These are phyloP conservation scores for Diaporthe australafricana DNA, from an alignment of 2,329 filamentous ascomycete genomes.

Conservation along the genomic window DNA sequence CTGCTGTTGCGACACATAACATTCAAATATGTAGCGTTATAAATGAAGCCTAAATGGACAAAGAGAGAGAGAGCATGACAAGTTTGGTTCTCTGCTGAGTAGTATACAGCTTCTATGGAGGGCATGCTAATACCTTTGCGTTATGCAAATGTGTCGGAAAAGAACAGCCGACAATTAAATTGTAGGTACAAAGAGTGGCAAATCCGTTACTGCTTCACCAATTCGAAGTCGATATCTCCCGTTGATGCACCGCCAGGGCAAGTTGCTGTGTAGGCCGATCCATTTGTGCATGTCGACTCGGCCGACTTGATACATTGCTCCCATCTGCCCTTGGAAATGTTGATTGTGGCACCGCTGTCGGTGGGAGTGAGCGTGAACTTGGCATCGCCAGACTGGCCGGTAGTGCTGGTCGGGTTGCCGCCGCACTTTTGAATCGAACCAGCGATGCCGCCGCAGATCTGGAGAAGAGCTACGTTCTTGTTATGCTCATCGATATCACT, in stretches of 20 bases:
- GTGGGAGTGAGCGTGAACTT: slow-evolving; percentile 59
- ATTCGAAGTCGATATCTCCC: slow-evolving; percentile 57
- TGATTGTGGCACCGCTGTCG: slow-evolving; percentile 59
- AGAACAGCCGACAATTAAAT: neutral
- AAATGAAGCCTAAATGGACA: too few species aligned
- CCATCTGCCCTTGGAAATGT: slow-evolving; percentile 65
- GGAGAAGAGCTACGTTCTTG: slow-evolving; percentile 70
- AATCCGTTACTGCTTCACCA: slow-evolving; percentile 42
- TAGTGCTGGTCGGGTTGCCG: slow-evolving; percentile 56
- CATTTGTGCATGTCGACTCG: slow-evolving; percentile 61
- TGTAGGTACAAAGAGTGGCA: too few species aligned
- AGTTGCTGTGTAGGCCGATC: slow-evolving; percentile 55
- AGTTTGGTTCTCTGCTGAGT: too few species aligned
- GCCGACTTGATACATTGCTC: slow-evolving; percentile 66
- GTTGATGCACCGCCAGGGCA: slow-evolving; percentile 60
- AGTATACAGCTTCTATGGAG: too few species aligned
- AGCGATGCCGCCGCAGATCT: slow-evolving; percentile 68
- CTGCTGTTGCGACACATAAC: too few species aligned
- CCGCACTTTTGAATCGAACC: slow-evolving; percentile 58
- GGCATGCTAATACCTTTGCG: neutral
- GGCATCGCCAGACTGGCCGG: slow-evolving; percentile 59
- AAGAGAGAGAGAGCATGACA: too few species aligned
- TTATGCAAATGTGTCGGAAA: neutral
- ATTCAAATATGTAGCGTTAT: too few species aligned
- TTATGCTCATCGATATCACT: slow-evolving; percentile 61